phyloP scores from a whole-genome alignment of 2,329 filamentous ascomycete genomes.

The Sporothrix schenckii region DNA sequence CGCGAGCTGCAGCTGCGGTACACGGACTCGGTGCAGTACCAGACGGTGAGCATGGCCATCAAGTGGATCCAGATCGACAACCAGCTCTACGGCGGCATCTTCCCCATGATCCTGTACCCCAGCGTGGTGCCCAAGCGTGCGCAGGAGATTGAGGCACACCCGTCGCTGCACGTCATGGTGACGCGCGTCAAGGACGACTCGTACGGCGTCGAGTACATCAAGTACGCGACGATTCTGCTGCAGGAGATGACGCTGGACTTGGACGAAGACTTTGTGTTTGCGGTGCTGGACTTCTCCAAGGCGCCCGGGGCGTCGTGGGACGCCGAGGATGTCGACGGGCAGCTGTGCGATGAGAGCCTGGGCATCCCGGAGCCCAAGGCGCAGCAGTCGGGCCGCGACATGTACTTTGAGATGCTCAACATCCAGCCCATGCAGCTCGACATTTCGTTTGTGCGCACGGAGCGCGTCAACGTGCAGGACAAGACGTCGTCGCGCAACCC shows the following conservation, averaged over 20 bases:
- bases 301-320: slow-evolving; percentile 88
- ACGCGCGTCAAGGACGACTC: slow-evolving; percentile 97
- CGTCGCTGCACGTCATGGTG: slow-evolving; percentile 87
- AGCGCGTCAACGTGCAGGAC: slow-evolving; percentile 94
- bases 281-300: slow-evolving; percentile 91
- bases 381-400: slow-evolving; percentile 83
- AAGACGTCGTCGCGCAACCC: slow-evolving; percentile 89
- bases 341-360: slow-evolving; percentile 83
- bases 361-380: slow-evolving; percentile 91
- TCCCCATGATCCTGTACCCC: slow-evolving; percentile 95
- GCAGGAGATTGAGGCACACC: slow-evolving; percentile 93
- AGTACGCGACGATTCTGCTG: slow-evolving; percentile 89
- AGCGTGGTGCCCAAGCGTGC: slow-evolving; percentile 97
- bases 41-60: slow-evolving; percentile 85
- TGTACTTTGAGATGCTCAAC: slow-evolving; percentile 97
- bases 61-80: slow-evolving; percentile 99
- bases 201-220: slow-evolving; percentile 97
- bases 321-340: slow-evolving; percentile 74
- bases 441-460: slow-evolving; percentile 93
- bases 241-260: slow-evolving; percentile 99
- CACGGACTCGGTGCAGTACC: slow-evolving; percentile 89
- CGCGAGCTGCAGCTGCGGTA: slow-evolving; percentile 89
- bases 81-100: slow-evolving; percentile 95
- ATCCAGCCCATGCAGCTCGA: slow-evolving; percentile 98
- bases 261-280: slow-evolving; percentile 97